These are phyloP conservation scores for Corrigiola litoralis DNA, from an alignment of 179 eudicot genomes.

Conservation along the genomic window DNA sequence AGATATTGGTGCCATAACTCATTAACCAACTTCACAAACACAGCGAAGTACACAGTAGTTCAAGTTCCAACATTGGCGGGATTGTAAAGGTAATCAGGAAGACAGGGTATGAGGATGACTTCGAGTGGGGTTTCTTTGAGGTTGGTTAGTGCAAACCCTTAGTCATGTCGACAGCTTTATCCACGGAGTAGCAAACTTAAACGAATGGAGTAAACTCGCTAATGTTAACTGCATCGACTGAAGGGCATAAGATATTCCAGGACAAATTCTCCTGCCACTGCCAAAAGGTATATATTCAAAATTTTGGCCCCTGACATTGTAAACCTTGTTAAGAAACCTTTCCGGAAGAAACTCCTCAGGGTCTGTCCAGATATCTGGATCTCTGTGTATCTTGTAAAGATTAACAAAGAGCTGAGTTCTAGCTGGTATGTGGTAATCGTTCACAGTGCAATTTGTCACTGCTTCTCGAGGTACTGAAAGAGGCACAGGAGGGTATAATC, in stretches of 20 bases:
- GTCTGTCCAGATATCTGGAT: slow-evolving; percentile 4
- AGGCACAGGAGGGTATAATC: no score
- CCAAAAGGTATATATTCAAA: background rate
- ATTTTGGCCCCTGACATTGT: no score
- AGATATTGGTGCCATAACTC: no score
- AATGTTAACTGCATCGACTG: slow-evolving; percentile 8
- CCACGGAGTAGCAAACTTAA: slow-evolving; percentile 6
- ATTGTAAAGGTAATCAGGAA: no score
- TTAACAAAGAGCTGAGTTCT: slow-evolving; percentile 5
- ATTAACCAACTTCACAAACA: no score
- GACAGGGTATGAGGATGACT: no score
- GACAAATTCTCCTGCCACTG: background rate
- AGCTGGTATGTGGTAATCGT: slow-evolving; percentile 10
- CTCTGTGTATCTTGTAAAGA: slow-evolving; percentile 9
- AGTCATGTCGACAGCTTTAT: slow-evolving; percentile 5
- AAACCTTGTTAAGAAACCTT: no score
- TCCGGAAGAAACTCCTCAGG: slow-evolving; percentile 11
- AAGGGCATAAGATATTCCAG: background rate
- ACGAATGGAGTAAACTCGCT: slow-evolving; percentile 13
- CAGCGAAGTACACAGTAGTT: no score
- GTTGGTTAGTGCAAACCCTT: no score
- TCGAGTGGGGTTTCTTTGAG: no score
- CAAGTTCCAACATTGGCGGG: no score
- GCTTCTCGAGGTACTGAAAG: no score
- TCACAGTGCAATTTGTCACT: background rate